Percentiles rank a stretch among this genome's conserved stretches.
Evolutionary conservation across 2,329 filamentous ascomycete genomes (phyloP).

Genomic region (Sarocladium kiliense): DNA sequence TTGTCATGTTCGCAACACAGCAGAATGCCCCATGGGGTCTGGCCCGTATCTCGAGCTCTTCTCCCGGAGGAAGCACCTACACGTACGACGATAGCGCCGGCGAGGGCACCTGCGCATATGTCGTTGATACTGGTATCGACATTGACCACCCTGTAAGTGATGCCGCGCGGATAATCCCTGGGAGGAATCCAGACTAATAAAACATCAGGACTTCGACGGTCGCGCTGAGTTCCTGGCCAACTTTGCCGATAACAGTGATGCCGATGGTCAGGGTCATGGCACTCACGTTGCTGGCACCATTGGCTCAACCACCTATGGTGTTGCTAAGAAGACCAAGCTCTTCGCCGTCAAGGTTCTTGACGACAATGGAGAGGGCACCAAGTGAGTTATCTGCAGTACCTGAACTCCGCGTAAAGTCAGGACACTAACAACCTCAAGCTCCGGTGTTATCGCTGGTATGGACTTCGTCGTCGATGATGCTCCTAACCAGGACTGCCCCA

Average conservation of each 20-base stretch:
- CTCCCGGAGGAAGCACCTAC: slow-evolving; percentile 21
- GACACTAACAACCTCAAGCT: too few relatives aligned
- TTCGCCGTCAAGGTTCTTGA: slow-evolving; percentile 40
- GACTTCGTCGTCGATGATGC: slow-evolving; percentile 40
- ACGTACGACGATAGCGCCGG: slow-evolving; percentile 29
- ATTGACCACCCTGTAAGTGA: slow-evolving; percentile 24
- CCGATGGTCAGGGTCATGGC: slow-evolving; percentile 29
- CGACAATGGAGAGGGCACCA: slow-evolving; percentile 24
- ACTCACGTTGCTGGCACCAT: slow-evolving; percentile 24
- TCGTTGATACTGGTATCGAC: slow-evolving; percentile 38
- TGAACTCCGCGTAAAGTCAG: too few relatives aligned
- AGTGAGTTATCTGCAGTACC: slow-evolving; percentile 15
- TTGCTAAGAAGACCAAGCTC: slow-evolving; percentile 35
- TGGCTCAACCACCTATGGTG: slow-evolving; percentile 20
- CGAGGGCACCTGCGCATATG: slow-evolving; percentile 32
- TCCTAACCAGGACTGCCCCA: slow-evolving; percentile 23
- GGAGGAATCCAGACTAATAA: too few relatives aligned
- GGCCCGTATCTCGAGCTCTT: slow-evolving; percentile 26
- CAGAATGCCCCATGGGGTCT: slow-evolving; percentile 31
- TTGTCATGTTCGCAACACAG: slow-evolving; percentile 25
- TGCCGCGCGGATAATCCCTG: slow-evolving; percentile 9
- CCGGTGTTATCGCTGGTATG: slow-evolving; percentile 42
- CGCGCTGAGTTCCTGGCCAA: slow-evolving; percentile 19
- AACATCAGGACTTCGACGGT: slow-evolving; percentile 18
- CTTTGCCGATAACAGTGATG: slow-evolving; percentile 17